A percentile compares a stretch with the other conserved stretches of the same genome.
Evolutionary conservation across 371 early-diverging fungal genomes (phyloP).

Genomic region (Chytridium lagenaria): DNA sequence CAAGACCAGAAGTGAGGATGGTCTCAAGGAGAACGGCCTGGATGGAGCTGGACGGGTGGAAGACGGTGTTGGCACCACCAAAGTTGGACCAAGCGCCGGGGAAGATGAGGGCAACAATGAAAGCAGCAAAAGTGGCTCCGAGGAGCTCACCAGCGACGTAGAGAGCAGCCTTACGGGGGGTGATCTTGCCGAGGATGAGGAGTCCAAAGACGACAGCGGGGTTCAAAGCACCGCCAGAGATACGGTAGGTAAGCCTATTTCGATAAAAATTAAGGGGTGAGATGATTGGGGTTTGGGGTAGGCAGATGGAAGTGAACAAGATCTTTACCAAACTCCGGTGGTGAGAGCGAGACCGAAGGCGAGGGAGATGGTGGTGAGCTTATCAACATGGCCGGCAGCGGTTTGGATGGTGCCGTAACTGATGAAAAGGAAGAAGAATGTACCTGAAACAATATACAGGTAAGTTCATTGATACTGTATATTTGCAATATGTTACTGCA

Average conservation of each 20-base stretch:
- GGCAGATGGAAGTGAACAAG: too few species aligned
- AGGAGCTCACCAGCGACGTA: constrained; percentile 60
- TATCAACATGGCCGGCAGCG: constrained; percentile 20
- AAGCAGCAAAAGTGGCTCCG: constrained; percentile 65
- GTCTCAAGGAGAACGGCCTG: constrained; percentile 63
- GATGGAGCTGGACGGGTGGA: constrained; percentile 33
- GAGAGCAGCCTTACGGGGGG: constrained; percentile 48
- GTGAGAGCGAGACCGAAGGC: constrained; percentile 51
- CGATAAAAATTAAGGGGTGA: too few species aligned
- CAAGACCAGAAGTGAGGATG: constrained; percentile 56
- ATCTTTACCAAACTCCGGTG: constrained; percentile 51
- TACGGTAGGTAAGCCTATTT: constrained; percentile 53
- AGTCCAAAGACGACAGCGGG: constrained; percentile 62
- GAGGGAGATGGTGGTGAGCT: constrained; percentile 12
- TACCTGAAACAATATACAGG: constrained; percentile 44
- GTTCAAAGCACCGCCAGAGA: constrained; percentile 66
- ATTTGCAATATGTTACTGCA: too few species aligned
- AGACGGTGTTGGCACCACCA: constrained; percentile 41
- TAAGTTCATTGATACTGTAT: too few species aligned
- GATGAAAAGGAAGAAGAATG: constrained; percentile 64
- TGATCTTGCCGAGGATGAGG: constrained; percentile 53
- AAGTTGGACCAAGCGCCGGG: constrained; percentile 41
- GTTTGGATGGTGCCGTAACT: constrained; percentile 62
- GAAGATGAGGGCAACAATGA: constrained; percentile 49
- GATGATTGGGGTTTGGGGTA: too few species aligned